A percentile compares a stretch with the other conserved stretches of the same genome.
Conservation (phyloP, 352 stramenopile genomes). For the Aphanomyces astaci region DNA sequence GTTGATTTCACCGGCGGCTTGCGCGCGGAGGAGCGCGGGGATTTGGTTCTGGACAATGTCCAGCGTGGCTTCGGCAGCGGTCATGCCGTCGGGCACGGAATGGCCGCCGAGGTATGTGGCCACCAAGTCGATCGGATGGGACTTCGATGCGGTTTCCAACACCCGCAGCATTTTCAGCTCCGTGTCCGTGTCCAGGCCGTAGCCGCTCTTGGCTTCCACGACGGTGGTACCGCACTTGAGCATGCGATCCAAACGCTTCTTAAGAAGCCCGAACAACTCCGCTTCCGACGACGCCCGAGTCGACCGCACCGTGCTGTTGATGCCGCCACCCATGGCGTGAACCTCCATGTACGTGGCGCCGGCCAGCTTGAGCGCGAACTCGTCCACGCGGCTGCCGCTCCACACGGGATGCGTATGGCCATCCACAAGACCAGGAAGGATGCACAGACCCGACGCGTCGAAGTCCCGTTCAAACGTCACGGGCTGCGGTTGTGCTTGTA, state of each 20-base stretch:
- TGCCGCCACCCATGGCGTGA: conserved; percentile 63
- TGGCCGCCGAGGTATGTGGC: conserved; percentile 69
- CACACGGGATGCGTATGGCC: conserved; percentile 79
- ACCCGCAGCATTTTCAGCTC: conserved; percentile 84
- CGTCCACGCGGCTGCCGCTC: conserved; percentile 74
- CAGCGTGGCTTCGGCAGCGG: conserved; percentile 44
- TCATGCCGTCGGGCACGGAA: conserved; percentile 68
- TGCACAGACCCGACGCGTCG: conserved; percentile 53
- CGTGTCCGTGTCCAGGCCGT: conserved; percentile 70
- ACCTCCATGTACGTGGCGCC: conserved; percentile 82
- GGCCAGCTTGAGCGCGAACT: conserved; percentile 83
- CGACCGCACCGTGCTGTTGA: conserved; percentile 71
- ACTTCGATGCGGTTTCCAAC: conserved; percentile 42
- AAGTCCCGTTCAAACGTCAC: conserved; percentile 66
- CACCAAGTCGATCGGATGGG: conserved; percentile 67
- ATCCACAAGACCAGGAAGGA: conserved; percentile 75
- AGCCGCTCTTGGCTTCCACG: conserved; percentile 76
- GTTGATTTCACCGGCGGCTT: conserved; percentile 59
- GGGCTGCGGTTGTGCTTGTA: conserved; percentile 42
- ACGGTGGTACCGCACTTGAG: conserved; percentile 63
- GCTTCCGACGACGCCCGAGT: conserved; percentile 56
- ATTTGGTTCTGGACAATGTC: conserved; percentile 75
- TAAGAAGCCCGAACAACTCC: conserved; percentile 45
- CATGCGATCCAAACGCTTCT: conserved; percentile 59
- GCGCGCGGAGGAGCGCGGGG: conserved; percentile 51